Conservation (phyloP, 1,284 basidiomycete species). For the Naganishia cerealis region DNA sequence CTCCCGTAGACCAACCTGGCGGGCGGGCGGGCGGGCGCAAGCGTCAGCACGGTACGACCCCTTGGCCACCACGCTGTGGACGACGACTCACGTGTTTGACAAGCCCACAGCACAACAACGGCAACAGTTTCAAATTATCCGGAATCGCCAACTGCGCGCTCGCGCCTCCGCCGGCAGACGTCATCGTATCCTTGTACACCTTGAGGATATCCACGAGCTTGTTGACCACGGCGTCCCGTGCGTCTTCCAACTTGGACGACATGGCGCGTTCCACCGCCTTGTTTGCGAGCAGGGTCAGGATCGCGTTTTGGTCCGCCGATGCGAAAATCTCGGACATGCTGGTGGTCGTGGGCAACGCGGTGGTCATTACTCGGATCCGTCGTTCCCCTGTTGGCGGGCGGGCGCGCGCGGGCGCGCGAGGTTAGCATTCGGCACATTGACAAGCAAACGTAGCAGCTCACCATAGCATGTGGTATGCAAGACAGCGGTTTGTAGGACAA, state of each 20-base stretch:
- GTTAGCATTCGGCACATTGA: background rate
- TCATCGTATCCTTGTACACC: slow-evolving; percentile 96
- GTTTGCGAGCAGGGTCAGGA: slow-evolving; percentile 85
- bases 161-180: slow-evolving; percentile 84
- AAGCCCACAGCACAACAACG: slow-evolving; percentile 81
- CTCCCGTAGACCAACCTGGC: slow-evolving; percentile 84
- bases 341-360: slow-evolving; percentile 87
- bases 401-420: background rate
- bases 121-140: slow-evolving; percentile 91
- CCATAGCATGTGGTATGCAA: slow-evolving; percentile 94
- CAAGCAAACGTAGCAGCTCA: slow-evolving; percentile 43
- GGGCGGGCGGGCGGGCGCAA: background rate
- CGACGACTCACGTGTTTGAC: slow-evolving; percentile 81
- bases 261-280: slow-evolving; percentile 94
- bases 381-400: slow-evolving; percentile 72
- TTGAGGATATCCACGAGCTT: slow-evolving; percentile 85
- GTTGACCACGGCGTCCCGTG: slow-evolving; percentile 84
- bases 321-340: slow-evolving; percentile 92
- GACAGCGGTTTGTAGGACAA: slow-evolving; percentile 93
- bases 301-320: slow-evolving; percentile 89
- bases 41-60: background rate
- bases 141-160: slow-evolving; percentile 89
- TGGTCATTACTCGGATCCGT: slow-evolving; percentile 90
- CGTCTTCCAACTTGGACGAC: slow-evolving; percentile 83
- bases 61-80: background rate